phyloP scores from a whole-genome alignment of 2,329 filamentous ascomycete genomes.

The Lomentospora prolificans region DNA sequence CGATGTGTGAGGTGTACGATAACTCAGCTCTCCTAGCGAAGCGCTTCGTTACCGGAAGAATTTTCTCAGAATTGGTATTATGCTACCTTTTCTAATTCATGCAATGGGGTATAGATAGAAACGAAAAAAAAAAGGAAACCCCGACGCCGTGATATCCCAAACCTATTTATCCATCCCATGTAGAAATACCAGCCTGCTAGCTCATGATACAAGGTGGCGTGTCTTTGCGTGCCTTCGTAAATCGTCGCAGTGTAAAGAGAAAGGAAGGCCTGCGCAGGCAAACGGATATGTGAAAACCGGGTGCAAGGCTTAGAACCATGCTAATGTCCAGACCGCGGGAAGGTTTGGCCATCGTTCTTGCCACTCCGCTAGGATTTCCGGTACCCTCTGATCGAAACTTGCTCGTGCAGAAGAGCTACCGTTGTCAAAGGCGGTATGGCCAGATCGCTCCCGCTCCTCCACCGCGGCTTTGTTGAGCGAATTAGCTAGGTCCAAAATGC shows the following conservation, averaged over 20 bases:
- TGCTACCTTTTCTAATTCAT: neutral
- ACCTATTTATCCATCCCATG: neutral
- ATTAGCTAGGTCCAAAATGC: constrained; percentile 84
- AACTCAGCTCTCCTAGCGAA: neutral
- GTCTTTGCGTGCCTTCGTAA: neutral
- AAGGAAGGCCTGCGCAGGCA: neutral
- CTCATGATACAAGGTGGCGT: neutral
- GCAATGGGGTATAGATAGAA: neutral
- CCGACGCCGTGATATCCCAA: neutral
- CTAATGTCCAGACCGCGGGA: constrained; percentile 86
- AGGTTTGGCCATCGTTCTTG: constrained; percentile 90
- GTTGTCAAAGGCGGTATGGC: constrained; percentile 57
- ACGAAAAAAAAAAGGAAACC: no score
- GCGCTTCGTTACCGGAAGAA: neutral
- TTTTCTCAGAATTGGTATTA: neutral
- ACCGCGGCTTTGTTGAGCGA: constrained; percentile 70
- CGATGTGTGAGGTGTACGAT: no score
- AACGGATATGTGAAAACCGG: no score
- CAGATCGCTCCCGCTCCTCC: constrained; percentile 62
- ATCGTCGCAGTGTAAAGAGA: neutral
- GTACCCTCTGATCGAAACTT: constrained; percentile 86
- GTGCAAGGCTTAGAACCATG: constrained; percentile 79
- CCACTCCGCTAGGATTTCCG: constrained; percentile 85
- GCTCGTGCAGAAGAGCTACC: constrained; percentile 57
- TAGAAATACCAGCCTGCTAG: neutral